Evolutionary conservation across 805 yeast genomes (phyloP).

Genomic region (Alloascoidea hylecoeti): DNA sequence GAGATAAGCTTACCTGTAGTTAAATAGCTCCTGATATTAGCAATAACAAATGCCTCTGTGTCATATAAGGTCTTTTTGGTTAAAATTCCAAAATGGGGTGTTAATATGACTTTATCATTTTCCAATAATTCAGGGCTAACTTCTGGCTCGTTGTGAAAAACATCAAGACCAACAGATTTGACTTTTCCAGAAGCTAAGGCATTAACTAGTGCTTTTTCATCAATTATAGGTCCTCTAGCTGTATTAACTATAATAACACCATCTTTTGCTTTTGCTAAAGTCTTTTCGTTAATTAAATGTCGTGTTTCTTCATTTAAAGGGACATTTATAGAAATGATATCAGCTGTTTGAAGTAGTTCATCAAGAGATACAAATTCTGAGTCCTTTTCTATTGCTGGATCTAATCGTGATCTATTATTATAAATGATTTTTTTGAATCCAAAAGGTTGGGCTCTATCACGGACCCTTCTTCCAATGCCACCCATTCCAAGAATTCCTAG

Average conservation of each 20-base stretch:
- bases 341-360: slow-evolving; percentile 30
- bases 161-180: slow-evolving; percentile 41
- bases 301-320: slow-evolving; percentile 40
- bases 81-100: slow-evolving; percentile 41
- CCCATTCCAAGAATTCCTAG: slow-evolving; percentile 53
- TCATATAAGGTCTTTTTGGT: slow-evolving; percentile 22
- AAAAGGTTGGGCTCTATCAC: slow-evolving; percentile 33
- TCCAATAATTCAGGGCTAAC: slow-evolving; percentile 30
- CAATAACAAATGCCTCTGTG: too few species aligned
- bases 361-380: slow-evolving; percentile 32
- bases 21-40: too few species aligned
- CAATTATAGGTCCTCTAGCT: slow-evolving; percentile 47
- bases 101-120: slow-evolving; percentile 30
- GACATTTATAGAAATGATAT: slow-evolving; percentile 32
- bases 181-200: slow-evolving; percentile 35
- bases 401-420: slow-evolving; percentile 33
- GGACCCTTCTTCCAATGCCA: slow-evolving; percentile 43
- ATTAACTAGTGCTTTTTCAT: slow-evolving; percentile 33
- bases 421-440: slow-evolving; percentile 36
- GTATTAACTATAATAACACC: slow-evolving; percentile 42
- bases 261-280: slow-evolving; percentile 32
- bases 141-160: slow-evolving; percentile 45
- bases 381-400: slow-evolving; percentile 30
- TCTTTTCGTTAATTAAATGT: slow-evolving; percentile 30
- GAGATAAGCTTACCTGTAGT: too few species aligned